These are phyloP conservation scores for Phanerodontia chrysosporium DNA, from an alignment of 768 basidiomycete species.

Conservation along the genomic window DNA sequence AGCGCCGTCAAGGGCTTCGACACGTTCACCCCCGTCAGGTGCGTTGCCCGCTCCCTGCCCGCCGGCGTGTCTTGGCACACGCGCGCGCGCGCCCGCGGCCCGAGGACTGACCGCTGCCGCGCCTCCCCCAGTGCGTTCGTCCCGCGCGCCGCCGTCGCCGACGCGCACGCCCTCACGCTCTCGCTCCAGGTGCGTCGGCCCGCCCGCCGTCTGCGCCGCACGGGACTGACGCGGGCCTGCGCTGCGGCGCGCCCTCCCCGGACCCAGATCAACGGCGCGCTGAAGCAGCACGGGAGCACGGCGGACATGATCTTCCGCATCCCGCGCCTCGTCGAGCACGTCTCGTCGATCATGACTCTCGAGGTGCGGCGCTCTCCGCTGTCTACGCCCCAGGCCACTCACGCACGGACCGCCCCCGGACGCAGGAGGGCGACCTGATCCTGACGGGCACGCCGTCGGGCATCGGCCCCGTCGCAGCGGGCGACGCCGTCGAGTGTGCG, in stretches of 20 bases:
- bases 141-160: constrained; percentile 60
- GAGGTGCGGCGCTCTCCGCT: constrained; percentile 47
- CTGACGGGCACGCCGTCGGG: constrained; percentile 92
- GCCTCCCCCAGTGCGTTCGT: constrained; percentile 63
- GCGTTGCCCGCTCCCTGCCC: constrained; percentile 15
- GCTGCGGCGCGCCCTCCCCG: neutral
- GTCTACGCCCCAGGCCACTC: neutral
- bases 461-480: constrained; percentile 72
- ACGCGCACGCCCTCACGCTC: constrained; percentile 74
- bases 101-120: neutral
- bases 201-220: no score
- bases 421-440: constrained; percentile 85
- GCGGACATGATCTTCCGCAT: constrained; percentile 91
- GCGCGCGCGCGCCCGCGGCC: no score
- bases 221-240: neutral
- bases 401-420: neutral
- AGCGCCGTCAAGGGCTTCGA: constrained; percentile 96
- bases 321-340: constrained; percentile 81
- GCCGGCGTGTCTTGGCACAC: no score
- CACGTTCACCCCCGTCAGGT: constrained; percentile 93
- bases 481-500: constrained; percentile 75
- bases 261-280: constrained; percentile 71
- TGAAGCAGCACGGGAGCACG: constrained; percentile 84
- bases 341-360: constrained; percentile 96
- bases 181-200: constrained; percentile 58